Evolutionary conservation across 2,329 filamentous ascomycete genomes (phyloP), one percentile per base, ranked within the genome.

Genomic region (Parastagonospora nodorum): DNA sequence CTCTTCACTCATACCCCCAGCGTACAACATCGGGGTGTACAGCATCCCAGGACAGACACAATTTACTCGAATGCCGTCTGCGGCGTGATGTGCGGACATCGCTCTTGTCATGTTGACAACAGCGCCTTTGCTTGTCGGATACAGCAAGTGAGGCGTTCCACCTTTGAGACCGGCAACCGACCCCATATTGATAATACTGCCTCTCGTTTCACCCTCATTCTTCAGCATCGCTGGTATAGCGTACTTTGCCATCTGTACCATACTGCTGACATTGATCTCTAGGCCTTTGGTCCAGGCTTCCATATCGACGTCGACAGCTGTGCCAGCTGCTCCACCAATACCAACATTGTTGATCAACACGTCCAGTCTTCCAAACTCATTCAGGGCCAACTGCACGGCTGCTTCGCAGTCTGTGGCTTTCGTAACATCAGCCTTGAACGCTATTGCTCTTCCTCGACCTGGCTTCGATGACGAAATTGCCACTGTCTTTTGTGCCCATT

Each of bases 261-360:
- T 88, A 58, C 81, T 85, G 4, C 78, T 79, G 4, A 88, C 82
- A 60, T 88, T 88, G 40, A 87, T 73, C 38, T 85, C 78, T 47
- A 88, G 76, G 0, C 80, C 78, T 43, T 76, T 77, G 0, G 80
- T 75, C 83, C 84, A 89, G 9, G 77, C 74, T 0, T 68, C 77
- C 75, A 86, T 80, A 59, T 88, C 82, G 0, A 87, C 81, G 0
- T 84, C 81, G 1, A 83, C 75, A 0, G 85, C 84, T 1, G 82
- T 86, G 0, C 86, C 86, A 1, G 71, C 48, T 0, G 84, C 79
- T 0, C 86, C 86, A 4, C 77, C 77, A 15, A 88, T 74, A 0
- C 86, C 87, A 2, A 88, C 86, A 48, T 84, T 84, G 61, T 88
- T 88, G 31, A 88, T 74, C 1, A 88, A 72, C 36, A 88, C 84